Base-by-base conservation (phyloP, 495 filamentous ascomycete species). In the Glarea lozoyensis region DNA sequence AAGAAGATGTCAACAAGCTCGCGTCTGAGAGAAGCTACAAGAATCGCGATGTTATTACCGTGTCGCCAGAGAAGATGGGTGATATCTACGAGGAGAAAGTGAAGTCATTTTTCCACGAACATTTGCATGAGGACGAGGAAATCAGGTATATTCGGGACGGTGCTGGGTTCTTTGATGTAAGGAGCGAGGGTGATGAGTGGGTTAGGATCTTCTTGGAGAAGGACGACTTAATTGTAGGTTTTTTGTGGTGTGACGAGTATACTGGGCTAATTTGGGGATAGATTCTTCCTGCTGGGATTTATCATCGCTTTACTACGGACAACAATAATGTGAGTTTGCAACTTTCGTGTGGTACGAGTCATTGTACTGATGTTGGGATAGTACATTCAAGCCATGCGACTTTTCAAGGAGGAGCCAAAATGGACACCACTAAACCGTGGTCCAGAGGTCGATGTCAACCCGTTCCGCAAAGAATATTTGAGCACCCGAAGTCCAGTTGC, bases 401-500 rank as follows among this genome's bases (percentile, higher is more conserved):
- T 98, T 40, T 98, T 97, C 78, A 89, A 96, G 70, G 92, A 97
- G 43, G 88, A 97, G 68, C 93, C 92, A 30, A 94, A 95, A 66
- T 98, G 92, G 92, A 97, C 89, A 44, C 86, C 92, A 12, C 62
- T 98, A 54, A 94, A 94, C 63, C 75, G 93, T 32, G 75, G 75
- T 1, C 69, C 64, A 10, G 87, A 93, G 30, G 68, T 94, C 43
- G 86, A 94, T 62, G 61, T 55, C 41, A 98, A 95, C 61, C 63
- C 65, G 23, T 82, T 80, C 55, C 79, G 92, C 13, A 75, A 84
- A 72, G 74, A 75, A 18, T 96, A 96, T 58, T 33, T 57, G 32
- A 43, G 50, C 23, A 27, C 20, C 20, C 12, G 30, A 20, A 12
- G 2, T 31, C 40, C 35, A 27, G 24, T 25, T 38, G 33, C 46